A percentile compares a stretch with the other conserved stretches of the same genome.
These are phyloP conservation scores for Drechslerella coelobrocha DNA, from an alignment of 2,329 filamentous ascomycete species.

Conservation along the genomic window DNA sequence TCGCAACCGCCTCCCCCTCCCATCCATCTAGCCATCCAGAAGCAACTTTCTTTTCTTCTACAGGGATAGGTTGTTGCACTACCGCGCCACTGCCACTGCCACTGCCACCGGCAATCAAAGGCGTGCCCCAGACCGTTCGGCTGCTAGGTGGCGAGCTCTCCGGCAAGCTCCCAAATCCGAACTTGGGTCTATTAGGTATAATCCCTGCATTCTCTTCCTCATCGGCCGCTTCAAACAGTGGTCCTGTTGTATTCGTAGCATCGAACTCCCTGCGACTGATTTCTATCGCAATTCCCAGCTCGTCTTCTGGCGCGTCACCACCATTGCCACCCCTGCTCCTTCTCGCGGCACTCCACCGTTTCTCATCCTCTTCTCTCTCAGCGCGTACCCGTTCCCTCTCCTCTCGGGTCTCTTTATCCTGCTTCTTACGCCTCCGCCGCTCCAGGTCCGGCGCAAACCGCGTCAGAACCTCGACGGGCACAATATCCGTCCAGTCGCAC, in stretches of 20 bases:
- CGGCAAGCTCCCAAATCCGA: constrained; percentile 72
- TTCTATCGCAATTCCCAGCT: constrained; percentile 54
- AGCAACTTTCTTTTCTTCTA: constrained; percentile 51
- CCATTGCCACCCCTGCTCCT: constrained; percentile 60
- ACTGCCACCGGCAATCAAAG: constrained; percentile 67
- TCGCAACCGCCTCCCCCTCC: constrained; percentile 74
- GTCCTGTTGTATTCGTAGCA: constrained; percentile 64
- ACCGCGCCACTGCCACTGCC: constrained; percentile 59
- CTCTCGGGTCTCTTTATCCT: constrained; percentile 82
- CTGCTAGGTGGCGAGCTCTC: constrained; percentile 79
- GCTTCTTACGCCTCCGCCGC: constrained; percentile 74
- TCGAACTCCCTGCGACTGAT: constrained; percentile 58
- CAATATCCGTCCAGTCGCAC: constrained; percentile 93
- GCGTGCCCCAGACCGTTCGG: constrained; percentile 92
- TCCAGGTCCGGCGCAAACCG: constrained; percentile 79
- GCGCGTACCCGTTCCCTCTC: constrained; percentile 84
- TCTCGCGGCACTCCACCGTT: constrained; percentile 71
- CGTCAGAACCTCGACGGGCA: constrained; percentile 75
- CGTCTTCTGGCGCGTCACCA: constrained; percentile 15
- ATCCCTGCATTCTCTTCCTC: constrained; percentile 31
- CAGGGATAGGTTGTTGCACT: neutral
- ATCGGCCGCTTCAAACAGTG: constrained; percentile 58
- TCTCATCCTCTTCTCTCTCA: constrained; percentile 77
- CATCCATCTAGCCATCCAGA: constrained; percentile 85
- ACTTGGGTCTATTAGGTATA: constrained; percentile 56